phyloP scores from a whole-genome alignment of 2,329 filamentous ascomycete genomes.

The Neofusicoccum laricinum region DNA sequence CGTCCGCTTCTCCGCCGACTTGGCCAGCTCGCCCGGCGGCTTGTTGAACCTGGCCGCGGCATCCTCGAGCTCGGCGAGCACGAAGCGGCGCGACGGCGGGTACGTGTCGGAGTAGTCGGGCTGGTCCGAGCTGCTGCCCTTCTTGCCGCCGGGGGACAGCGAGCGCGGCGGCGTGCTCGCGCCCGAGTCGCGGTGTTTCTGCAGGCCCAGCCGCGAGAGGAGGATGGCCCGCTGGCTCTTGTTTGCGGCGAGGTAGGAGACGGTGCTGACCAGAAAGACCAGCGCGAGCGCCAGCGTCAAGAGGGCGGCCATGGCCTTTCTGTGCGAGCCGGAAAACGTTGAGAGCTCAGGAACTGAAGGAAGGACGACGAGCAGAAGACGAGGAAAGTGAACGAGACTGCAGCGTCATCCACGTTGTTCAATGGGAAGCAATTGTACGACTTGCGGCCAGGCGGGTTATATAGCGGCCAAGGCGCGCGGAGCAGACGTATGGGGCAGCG shows the following conservation, averaged over 20 bases:
- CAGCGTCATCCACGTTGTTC: not conserved
- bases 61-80: conserved; percentile 37
- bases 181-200: conserved; percentile 43
- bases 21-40: conserved; percentile 24
- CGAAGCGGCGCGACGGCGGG: conserved; percentile 52
- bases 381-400: not conserved
- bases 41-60: conserved; percentile 26
- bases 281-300: conserved; percentile 28
- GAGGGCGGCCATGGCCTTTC: conserved; percentile 23
- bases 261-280: conserved; percentile 29
- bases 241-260: conserved; percentile 27
- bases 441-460: conserved; percentile 1
- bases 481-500: not conserved
- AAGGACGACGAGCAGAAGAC: not conserved
- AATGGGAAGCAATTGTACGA: not conserved
- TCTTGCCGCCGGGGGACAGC: conserved; percentile 48
- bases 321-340: not conserved
- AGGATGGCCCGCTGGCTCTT: conserved; percentile 40
- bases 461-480: not conserved
- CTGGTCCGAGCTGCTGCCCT: conserved; percentile 25
- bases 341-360: not conserved
- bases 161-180: conserved; percentile 54
- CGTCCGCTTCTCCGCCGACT: conserved; percentile 20
- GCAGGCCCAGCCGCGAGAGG: conserved; percentile 34
- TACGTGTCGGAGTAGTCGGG: conserved; percentile 47